These are phyloP conservation scores for Brassica hybrid DNA, from an alignment of 441 rosid genomes.

Conservation along the genomic window DNA sequence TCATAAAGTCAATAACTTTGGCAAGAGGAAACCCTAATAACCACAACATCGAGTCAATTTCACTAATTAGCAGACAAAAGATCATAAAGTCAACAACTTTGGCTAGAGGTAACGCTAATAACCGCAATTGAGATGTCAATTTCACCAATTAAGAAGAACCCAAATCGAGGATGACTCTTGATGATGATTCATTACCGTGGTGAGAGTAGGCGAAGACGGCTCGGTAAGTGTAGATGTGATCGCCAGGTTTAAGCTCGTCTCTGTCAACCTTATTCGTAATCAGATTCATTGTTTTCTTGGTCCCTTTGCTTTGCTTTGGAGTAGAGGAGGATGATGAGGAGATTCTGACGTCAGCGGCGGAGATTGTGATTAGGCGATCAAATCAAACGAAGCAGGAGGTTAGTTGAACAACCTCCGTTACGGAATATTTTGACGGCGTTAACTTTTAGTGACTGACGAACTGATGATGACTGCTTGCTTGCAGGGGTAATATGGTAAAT, in stretches of 20 bases:
- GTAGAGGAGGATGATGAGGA: conserved; percentile 9
- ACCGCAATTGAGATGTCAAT: conserved; percentile 5
- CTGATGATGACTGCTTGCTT: not conserved
- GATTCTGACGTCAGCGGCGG: conserved; percentile 37
- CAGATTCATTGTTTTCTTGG: conserved; percentile 57
- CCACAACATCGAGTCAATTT: no score
- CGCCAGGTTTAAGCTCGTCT: conserved; percentile 79
- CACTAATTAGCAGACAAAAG: no score
- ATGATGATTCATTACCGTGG: conserved; percentile 66
- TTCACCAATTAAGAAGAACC: not conserved
- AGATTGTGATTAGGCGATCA: conserved; percentile 19
- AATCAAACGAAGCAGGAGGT: not conserved
- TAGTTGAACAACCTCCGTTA: conserved; percentile 1
- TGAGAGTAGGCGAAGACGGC: conserved; percentile 95
- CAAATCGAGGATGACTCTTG: no score
- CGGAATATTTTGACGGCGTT: conserved; percentile 36
- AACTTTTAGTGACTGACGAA: conserved; percentile 23
- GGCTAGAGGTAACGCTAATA: not conserved
- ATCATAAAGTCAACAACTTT: no score
- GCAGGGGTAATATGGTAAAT: conserved; percentile 24
- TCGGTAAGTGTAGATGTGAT: conserved; percentile 93
- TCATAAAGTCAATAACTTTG: conserved; percentile 25
- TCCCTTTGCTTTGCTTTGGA: conserved; percentile 2
- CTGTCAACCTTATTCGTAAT: conserved; percentile 79
- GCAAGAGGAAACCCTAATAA: not conserved